phyloP scores from a whole-genome alignment of 2,329 filamentous ascomycete genomes.

The Pseudopyrenochaeta lycopersici region DNA sequence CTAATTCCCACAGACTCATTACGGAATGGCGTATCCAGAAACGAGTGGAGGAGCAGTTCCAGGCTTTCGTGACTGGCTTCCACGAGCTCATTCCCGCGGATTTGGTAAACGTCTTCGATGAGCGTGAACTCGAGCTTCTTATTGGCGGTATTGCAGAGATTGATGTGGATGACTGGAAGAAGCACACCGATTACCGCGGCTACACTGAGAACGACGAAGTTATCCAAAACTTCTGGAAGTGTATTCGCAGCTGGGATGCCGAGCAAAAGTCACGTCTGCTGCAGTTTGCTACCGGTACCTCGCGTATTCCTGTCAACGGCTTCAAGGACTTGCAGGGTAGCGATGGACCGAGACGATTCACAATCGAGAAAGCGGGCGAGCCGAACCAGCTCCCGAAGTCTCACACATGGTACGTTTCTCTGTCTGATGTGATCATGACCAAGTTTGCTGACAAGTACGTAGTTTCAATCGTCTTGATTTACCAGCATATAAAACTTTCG shows the following conservation, averaged over 20 bases:
- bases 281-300: slow-evolving; percentile 97
- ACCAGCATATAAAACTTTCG: slow-evolving; percentile 89
- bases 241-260: slow-evolving; percentile 94
- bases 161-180: slow-evolving; percentile 99
- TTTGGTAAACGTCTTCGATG: slow-evolving; percentile 97
- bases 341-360: slow-evolving; percentile 93
- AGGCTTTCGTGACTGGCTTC: slow-evolving; percentile 96
- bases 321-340: slow-evolving; percentile 99
- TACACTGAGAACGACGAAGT: slow-evolving; percentile 98
- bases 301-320: slow-evolving; percentile 96
- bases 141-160: slow-evolving; percentile 99
- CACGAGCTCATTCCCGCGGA: slow-evolving; percentile 97
- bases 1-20: slow-evolving; percentile 70
- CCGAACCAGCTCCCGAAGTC: slow-evolving; percentile 91
- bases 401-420: slow-evolving; percentile 84
- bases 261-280: slow-evolving; percentile 96
- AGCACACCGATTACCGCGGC: slow-evolving; percentile 98
- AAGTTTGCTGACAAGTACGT: slow-evolving; percentile 26
- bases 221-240: slow-evolving; percentile 98
- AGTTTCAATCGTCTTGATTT: slow-evolving; percentile 98
- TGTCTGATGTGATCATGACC: background rate
- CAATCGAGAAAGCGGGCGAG: slow-evolving; percentile 97
- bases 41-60: slow-evolving; percentile 97
- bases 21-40: slow-evolving; percentile 99
- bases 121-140: slow-evolving; percentile 93